These are phyloP conservation scores for Raphanus raphanistrum DNA, from an alignment of 345 rosid genomes.

Conservation along the genomic window DNA sequence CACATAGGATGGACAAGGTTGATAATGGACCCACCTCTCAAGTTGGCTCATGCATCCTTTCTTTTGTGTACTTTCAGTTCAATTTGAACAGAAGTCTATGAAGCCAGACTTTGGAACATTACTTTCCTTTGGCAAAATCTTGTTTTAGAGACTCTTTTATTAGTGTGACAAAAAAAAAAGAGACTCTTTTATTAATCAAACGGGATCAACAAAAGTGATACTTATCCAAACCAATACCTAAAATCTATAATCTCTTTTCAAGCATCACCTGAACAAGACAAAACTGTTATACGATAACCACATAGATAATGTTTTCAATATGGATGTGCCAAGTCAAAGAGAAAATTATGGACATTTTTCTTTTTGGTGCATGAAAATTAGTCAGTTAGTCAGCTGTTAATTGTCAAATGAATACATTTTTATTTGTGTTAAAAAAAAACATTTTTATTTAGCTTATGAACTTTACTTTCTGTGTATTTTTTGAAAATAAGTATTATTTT, in stretches of 20 bases:
- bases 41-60: neutral
- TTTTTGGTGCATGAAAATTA: too few relatives aligned
- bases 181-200: neutral
- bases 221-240: neutral
- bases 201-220: neutral
- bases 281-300: neutral
- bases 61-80: slow-evolving; percentile 10
- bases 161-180: too few relatives aligned
- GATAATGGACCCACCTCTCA: slow-evolving; percentile 36
- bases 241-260: neutral
- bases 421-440: neutral
- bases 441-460: neutral
- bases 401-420: neutral
- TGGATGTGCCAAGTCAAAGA: neutral
- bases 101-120: slow-evolving; percentile 22
- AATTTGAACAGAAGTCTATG: slow-evolving; percentile 12
- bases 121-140: slow-evolving; percentile 10
- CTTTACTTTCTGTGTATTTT: neutral
- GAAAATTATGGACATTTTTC: neutral
- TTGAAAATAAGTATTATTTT: neutral
- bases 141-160: neutral
- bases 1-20: slow-evolving; percentile 37
- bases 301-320: neutral
- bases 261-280: neutral
- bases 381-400: neutral